A percentile compares a stretch with the other conserved stretches of the same genome.
Evolutionary conservation across 2,329 filamentous ascomycete genomes (phyloP).

Genomic region (Arachnomyces sp.): DNA sequence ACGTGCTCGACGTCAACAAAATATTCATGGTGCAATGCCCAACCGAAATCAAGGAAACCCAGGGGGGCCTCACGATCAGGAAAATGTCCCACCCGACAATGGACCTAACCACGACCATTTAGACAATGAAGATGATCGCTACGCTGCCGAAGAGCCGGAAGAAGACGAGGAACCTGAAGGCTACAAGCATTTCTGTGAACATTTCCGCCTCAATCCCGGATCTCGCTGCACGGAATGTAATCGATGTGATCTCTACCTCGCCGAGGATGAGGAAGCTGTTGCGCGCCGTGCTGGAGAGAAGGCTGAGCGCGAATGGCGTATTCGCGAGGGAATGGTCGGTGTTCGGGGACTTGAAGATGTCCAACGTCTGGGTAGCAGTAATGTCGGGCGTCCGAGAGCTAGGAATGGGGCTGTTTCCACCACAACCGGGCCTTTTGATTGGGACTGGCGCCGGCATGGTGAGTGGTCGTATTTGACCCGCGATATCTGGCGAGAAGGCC

Average conservation of each 20-base stretch:
- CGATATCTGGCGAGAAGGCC: conserved; percentile 32
- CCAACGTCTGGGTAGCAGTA: conserved; percentile 19
- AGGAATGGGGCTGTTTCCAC: conserved; percentile 6
- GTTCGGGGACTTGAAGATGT: conserved; percentile 18
- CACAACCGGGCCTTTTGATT: conserved; percentile 15
- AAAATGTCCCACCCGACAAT: conserved; percentile 20
- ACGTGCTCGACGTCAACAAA: conserved; percentile 6
- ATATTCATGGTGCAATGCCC: conserved; percentile 5
- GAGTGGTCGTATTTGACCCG: conserved; percentile 28
- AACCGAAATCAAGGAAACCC: conserved; percentile 15
- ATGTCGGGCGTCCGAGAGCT: background rate
- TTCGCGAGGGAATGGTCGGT: conserved; percentile 47
- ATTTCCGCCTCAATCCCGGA: conserved; percentile 78
- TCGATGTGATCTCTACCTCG: conserved; percentile 64
- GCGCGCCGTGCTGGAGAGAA: conserved; percentile 61
- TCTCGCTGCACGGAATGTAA: conserved; percentile 70
- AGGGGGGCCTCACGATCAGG: conserved; percentile 36
- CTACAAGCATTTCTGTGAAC: conserved; percentile 92
- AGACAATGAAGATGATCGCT: conserved; percentile 9
- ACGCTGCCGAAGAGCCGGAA: conserved; percentile 20
- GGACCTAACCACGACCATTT: background rate
- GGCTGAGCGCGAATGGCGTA: conserved; percentile 64
- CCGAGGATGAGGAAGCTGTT: conserved; percentile 65
- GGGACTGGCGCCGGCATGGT: conserved; percentile 18
- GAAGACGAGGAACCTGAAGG: conserved; percentile 53